phyloP scores from a whole-genome alignment of 352 stramenopile genomes.

The Pythium brassicae region DNA sequence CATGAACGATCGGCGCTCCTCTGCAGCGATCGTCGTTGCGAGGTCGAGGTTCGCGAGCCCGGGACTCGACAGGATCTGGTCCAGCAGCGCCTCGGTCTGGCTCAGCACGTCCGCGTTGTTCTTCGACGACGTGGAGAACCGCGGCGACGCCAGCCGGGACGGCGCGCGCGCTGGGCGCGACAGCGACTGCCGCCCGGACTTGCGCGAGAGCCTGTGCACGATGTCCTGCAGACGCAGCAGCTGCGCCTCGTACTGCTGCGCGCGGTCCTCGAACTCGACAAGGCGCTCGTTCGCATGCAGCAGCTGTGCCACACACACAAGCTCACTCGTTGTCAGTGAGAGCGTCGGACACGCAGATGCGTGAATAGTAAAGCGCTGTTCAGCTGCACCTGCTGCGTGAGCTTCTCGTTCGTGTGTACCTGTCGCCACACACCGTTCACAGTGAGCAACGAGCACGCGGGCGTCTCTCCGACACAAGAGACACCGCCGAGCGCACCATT shows the following conservation, averaged over 20 bases:
- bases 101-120: slow-evolving; percentile 54
- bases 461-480: neutral
- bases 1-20: slow-evolving; percentile 50
- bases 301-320: slow-evolving; percentile 18
- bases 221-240: slow-evolving; percentile 34
- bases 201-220: slow-evolving; percentile 21
- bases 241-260: slow-evolving; percentile 42
- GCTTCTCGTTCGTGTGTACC: slow-evolving; percentile 50
- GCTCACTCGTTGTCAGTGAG: no score
- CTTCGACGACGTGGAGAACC: slow-evolving; percentile 20
- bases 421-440: slow-evolving; percentile 10
- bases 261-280: slow-evolving; percentile 36
- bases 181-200: slow-evolving; percentile 4
- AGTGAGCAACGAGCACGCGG: neutral
- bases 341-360: neutral
- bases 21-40: slow-evolving; percentile 28
- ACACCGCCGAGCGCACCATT: slow-evolving; percentile 24
- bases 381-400: slow-evolving; percentile 50
- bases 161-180: no score
- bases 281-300: slow-evolving; percentile 43
- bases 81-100: slow-evolving; percentile 48
- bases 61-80: slow-evolving; percentile 38
- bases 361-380: neutral
- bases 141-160: slow-evolving; percentile 8
- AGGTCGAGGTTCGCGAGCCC: slow-evolving; percentile 26